Evolutionary conservation across 2,329 filamentous ascomycete species (phyloP), one percentile per base, ranked within the genome.

Genomic region (Fusarium nygamai): DNA sequence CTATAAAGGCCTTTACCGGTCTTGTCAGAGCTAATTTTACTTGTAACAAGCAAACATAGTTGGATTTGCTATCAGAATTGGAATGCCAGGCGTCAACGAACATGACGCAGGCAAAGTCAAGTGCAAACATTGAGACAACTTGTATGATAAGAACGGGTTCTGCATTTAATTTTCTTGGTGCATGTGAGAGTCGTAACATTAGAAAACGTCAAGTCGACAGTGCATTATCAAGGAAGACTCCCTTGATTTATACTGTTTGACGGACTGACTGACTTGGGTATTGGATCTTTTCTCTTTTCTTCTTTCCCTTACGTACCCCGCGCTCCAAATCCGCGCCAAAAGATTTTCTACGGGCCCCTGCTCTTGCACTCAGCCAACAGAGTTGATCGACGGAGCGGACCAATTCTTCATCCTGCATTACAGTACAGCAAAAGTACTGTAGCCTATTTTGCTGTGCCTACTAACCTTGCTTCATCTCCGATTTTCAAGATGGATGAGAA

Each of bases 381-480:
- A 72, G 57, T 69, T 66, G 71, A 74, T 74, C 71, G 54, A 74
- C 71, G 44, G 48, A 63, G 44, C 71, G 66, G 58, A 73, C 69
- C 74, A 75, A 75, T 76, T 78, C 75, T 78, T 78, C 76, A 76
- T 78, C 76, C 67, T 78, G 69, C 76, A 78, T 78, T 78, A 75
- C 33, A 69, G 66, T 74, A 67, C 41, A 51, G 24, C 43, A 59
- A 11, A 33, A 59, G 31, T 48, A 38, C 68, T 56, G 62, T 70
- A 70, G 34, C 50, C 66, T 70, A n/a, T 39, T 29, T 59, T 51
- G n/a, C 61, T 60, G 66, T 71, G 51, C 29, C 17, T 33, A 24
- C 48, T 17, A 24, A 33, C 31, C 22, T 51, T 34, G 22, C 53
- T 34, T 43, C 22, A 39, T 48, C 59, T 72, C 39, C 51, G 67